These are phyloP conservation scores for Xylariaceae sp. DNA, from an alignment of 2,329 filamentous ascomycete genomes.

Conservation along the genomic window DNA sequence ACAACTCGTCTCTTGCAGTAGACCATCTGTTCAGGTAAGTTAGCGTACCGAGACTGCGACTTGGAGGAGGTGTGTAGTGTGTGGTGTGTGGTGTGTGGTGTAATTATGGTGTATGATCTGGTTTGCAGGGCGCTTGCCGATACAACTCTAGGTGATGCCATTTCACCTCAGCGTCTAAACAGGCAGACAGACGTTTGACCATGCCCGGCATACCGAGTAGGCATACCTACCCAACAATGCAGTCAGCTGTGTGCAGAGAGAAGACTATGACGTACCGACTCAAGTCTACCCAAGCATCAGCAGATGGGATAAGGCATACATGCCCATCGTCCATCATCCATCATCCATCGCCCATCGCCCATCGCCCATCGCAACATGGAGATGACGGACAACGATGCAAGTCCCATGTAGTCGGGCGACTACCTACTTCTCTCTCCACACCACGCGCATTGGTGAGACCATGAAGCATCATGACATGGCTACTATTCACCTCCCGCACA, in stretches of 20 bases:
- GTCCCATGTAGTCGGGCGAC: neutral
- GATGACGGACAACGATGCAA: neutral
- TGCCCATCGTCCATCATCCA: neutral
- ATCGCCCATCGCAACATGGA: no score
- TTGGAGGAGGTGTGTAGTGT: no score
- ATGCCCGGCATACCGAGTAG: neutral
- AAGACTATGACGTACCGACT: conserved; percentile 1
- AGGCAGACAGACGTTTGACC: neutral
- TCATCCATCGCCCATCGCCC: no score
- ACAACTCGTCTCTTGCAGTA: conserved; percentile 5
- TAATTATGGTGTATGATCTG: neutral
- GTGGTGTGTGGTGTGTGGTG: no score
- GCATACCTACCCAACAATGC: conserved; percentile 6
- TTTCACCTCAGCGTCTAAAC: neutral
- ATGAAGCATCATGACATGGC: neutral
- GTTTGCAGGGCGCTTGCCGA: neutral
- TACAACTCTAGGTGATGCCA: conserved; percentile 1
- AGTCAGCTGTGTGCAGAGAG: conserved; percentile 8
- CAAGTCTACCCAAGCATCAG: neutral
- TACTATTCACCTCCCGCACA: conserved; percentile 1
- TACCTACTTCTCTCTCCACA: neutral
- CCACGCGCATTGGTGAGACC: conserved; percentile 1
- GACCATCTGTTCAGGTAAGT: conserved; percentile 2
- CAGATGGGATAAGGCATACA: neutral
- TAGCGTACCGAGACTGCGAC: conserved; percentile 8